Percentiles rank a stretch among this genome's conserved stretches.
phyloP scores from a whole-genome alignment of 257 asterid genomes.

The Cruciata laevipes region DNA sequence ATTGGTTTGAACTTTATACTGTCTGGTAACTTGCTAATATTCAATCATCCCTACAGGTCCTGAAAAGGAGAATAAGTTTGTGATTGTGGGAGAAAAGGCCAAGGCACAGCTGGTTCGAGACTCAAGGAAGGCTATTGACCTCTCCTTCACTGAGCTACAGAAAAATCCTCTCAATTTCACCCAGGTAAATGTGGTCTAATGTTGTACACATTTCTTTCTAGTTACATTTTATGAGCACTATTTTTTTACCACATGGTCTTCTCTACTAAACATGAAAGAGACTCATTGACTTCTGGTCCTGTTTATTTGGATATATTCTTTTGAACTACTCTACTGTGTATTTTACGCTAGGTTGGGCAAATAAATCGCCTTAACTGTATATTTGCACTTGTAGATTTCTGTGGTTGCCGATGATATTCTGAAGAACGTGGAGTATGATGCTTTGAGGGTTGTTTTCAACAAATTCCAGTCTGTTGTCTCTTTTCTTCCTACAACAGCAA shows the following conservation, averaged over 20 bases:
- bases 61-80: slow-evolving; percentile 70
- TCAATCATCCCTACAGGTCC: slow-evolving; percentile 46
- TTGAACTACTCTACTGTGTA: neutral
- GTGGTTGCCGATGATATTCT: slow-evolving; percentile 95
- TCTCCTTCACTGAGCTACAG: slow-evolving; percentile 78
- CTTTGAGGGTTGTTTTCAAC: slow-evolving; percentile 75
- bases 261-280: neutral
- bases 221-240: neutral
- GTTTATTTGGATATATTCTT: neutral
- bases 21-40: slow-evolving; percentile 7
- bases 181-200: slow-evolving; percentile 45
- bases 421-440: slow-evolving; percentile 87
- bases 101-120: slow-evolving; percentile 91
- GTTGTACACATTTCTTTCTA: neutral
- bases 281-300: neutral
- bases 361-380: neutral
- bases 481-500: slow-evolving; percentile 67
- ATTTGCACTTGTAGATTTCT: slow-evolving; percentile 56
- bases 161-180: slow-evolving; percentile 90
- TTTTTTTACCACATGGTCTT: neutral
- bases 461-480: slow-evolving; percentile 86
- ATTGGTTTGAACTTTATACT: neutral
- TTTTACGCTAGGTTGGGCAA: neutral
- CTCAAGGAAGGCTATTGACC: slow-evolving; percentile 61
- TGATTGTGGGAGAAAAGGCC: slow-evolving; percentile 92